Conservation (phyloP, 1,139 yeast species). For the Kodamaea ohmeri region DNA sequence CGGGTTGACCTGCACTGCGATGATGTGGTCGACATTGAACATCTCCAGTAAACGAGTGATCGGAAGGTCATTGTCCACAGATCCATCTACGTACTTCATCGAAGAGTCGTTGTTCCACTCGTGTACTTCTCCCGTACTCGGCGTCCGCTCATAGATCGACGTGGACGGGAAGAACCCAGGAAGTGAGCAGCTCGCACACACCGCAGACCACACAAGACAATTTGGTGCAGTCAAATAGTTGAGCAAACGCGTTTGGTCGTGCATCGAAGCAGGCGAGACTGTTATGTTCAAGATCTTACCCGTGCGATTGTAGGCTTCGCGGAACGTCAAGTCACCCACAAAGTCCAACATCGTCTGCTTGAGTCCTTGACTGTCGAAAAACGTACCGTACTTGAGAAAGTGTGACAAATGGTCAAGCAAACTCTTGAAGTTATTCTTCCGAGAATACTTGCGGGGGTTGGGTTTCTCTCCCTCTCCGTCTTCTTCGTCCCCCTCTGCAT, state of each 20-base stretch:
- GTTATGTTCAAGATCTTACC: conserved; percentile 58
- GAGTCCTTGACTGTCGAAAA: conserved; percentile 77
- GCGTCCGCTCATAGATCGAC: conserved; percentile 79
- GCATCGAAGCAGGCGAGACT: conserved; percentile 57
- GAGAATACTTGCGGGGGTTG: conserved; percentile 13
- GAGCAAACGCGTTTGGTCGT: conserved; percentile 53
- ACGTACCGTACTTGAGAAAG: conserved; percentile 76
- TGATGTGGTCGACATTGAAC: conserved; percentile 95
- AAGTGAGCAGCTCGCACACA: conserved; percentile 92
- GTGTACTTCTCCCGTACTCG: conserved; percentile 60
- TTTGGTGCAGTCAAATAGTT: conserved; percentile 50
- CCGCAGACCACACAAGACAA: conserved; percentile 74
- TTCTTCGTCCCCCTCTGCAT: too few species aligned
- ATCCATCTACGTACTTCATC: conserved; percentile 88
- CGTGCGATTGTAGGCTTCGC: conserved; percentile 59
- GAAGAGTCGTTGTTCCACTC: conserved; percentile 84
- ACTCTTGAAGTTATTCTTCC: conserved; percentile 43
- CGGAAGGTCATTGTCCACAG: conserved; percentile 93
- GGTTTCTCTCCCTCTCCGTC: too few species aligned
- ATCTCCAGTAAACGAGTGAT: conserved; percentile 85
- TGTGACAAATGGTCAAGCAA: conserved; percentile 42
- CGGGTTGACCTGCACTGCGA: conserved; percentile 96
- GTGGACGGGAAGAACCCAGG: conserved; percentile 91
- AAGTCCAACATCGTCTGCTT: conserved; percentile 71
- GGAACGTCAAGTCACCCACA: conserved; percentile 82